Conservation (phyloP, 306 rosid genomes). For the Quercus mongolica region DNA sequence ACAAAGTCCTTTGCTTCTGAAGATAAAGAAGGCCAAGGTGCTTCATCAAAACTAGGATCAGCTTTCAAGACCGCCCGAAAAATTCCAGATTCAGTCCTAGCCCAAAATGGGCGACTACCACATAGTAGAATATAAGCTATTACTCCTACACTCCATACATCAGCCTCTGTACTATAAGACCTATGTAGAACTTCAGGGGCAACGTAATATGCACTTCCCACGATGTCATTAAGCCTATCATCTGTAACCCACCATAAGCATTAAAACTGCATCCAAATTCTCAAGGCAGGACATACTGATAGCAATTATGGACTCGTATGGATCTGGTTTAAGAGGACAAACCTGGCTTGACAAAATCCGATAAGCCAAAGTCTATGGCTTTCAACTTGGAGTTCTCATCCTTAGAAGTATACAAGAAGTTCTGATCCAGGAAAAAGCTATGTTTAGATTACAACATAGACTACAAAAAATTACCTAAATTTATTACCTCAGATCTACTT, state of each 20-base stretch:
- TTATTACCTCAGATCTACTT: conserved; percentile 18
- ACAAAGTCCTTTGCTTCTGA: conserved; percentile 91
- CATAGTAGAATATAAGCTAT: conserved; percentile 96
- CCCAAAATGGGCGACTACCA: conserved; percentile 99
- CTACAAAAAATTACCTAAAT: not conserved
- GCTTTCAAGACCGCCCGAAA: conserved; percentile 94
- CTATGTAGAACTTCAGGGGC: conserved; percentile 99
- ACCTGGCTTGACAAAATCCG: conserved; percentile 98
- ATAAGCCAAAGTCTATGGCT: conserved; percentile 96
- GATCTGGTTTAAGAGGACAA: conserved; percentile 13
- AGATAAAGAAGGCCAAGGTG: conserved; percentile 92
- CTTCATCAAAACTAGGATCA: conserved; percentile 91
- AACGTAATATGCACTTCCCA: conserved; percentile 98
- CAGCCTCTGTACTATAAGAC: conserved; percentile 92
- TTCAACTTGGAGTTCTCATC: conserved; percentile 84
- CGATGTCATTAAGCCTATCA: conserved; percentile 97
- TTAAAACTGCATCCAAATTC: conserved; percentile 24
- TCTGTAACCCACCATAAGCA: conserved; percentile 44
- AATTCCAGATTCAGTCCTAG: conserved; percentile 94
- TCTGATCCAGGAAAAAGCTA: conserved; percentile 43
- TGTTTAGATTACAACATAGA: conserved; percentile 19
- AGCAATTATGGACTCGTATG: conserved; percentile 12
- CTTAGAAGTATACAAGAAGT: conserved; percentile 77
- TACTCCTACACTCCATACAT: conserved; percentile 97
- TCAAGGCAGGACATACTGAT: conserved; percentile 4